Evolutionary conservation across 306 rosid species (phyloP).

Genomic region (Spatholobus suberectus): DNA sequence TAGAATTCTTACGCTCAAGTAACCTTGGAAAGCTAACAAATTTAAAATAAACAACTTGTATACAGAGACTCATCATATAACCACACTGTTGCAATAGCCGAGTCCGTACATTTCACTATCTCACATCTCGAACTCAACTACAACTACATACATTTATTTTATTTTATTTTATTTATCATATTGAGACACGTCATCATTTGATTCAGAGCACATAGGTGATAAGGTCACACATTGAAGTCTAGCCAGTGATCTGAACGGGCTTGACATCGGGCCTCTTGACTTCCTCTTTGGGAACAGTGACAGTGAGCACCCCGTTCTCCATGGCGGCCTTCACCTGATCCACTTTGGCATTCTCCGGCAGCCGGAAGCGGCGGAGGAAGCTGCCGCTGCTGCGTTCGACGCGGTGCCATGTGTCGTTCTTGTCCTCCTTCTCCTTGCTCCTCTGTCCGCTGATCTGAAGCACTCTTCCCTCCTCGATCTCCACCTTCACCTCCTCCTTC

Average conservation of each 20-base stretch:
- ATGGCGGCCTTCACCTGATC: slow-evolving; percentile 40
- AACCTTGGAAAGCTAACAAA: too few relatives aligned
- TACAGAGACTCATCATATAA: too few relatives aligned
- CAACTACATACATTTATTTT: too few relatives aligned
- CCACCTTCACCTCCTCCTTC: slow-evolving; percentile 56
- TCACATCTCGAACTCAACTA: too few relatives aligned
- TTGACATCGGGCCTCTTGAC: slow-evolving; percentile 42
- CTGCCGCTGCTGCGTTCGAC: slow-evolving; percentile 47
- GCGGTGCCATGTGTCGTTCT: slow-evolving; percentile 50
- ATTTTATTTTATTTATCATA: too few relatives aligned
- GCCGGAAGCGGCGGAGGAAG: slow-evolving; percentile 50
- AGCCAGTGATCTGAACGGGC: slow-evolving; percentile 45
- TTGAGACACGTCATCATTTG: too few relatives aligned
- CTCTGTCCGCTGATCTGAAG: slow-evolving; percentile 52
- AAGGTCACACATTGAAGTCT: too few relatives aligned
- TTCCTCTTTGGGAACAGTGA: slow-evolving; percentile 47
- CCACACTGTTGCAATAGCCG: too few relatives aligned
- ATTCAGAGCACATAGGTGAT: too few relatives aligned
- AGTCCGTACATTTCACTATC: too few relatives aligned
- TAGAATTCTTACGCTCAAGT: too few relatives aligned
- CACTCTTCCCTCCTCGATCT: slow-evolving; percentile 44
- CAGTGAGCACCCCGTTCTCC: slow-evolving; percentile 53
- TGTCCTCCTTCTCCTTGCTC: slow-evolving; percentile 47
- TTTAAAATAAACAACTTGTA: too few relatives aligned
- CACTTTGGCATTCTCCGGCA: slow-evolving; percentile 51